A percentile compares a stretch with the other conserved stretches of the same genome.
phyloP scores from a whole-genome alignment of 371 early-diverging fungal genomes.

The Smittium culicis region DNA sequence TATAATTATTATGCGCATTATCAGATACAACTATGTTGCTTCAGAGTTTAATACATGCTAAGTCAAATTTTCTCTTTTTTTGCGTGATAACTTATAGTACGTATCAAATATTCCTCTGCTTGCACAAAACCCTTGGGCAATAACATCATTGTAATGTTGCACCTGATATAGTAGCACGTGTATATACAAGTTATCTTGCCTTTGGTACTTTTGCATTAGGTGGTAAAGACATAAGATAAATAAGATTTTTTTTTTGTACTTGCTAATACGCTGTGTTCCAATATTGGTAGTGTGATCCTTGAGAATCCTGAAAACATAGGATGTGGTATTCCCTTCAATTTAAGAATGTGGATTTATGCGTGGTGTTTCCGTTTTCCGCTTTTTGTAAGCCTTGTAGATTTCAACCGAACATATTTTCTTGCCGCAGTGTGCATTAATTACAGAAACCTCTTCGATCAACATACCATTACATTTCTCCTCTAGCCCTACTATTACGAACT shows the following conservation, averaged over 20 bases:
- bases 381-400: neutral
- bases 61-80: too few relatives aligned
- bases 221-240: neutral
- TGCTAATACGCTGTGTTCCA: neutral
- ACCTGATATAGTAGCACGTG: neutral
- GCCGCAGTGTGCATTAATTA: neutral
- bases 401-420: neutral
- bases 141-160: too few relatives aligned
- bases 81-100: too few relatives aligned
- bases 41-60: too few relatives aligned
- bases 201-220: neutral
- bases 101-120: too few relatives aligned
- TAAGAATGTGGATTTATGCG: neutral
- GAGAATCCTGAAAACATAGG: neutral
- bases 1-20: too few relatives aligned
- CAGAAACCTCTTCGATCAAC: neutral
- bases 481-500: neutral
- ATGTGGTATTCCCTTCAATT: neutral
- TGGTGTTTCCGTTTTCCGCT: neutral
- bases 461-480: neutral
- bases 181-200: neutral
- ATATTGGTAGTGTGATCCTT: neutral
- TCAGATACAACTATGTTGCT: too few relatives aligned
- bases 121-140: too few relatives aligned
- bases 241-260: neutral